Conservation (phyloP, 2,329 filamentous ascomycete species). For the Penicillium sp. region DNA sequence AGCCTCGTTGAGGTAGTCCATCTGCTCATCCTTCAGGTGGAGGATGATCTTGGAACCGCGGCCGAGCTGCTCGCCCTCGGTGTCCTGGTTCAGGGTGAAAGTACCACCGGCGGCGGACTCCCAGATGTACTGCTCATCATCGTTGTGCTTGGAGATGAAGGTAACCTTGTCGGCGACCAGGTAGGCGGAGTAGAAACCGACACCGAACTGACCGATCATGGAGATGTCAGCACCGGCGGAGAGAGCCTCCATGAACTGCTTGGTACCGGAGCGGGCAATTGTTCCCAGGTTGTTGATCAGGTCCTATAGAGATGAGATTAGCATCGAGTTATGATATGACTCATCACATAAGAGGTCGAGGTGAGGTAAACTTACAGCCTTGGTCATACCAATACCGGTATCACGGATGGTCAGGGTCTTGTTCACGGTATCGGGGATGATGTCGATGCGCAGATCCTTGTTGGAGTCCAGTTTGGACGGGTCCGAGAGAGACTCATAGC, state of each 20-base stretch:
- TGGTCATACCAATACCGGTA: conserved; percentile 99
- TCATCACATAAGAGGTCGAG: neutral
- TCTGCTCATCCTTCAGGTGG: conserved; percentile 99
- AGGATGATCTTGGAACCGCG: conserved; percentile 98
- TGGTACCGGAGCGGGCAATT: conserved; percentile 97
- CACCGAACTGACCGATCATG: conserved; percentile 99
- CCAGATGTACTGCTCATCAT: conserved; percentile 99
- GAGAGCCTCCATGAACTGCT: conserved; percentile 99
- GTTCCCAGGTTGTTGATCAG: conserved; percentile 99
- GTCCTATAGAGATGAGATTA: conserved; percentile 61
- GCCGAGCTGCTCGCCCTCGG: conserved; percentile 85
- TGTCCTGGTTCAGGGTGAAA: conserved; percentile 90
- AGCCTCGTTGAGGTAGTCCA: conserved; percentile 96
- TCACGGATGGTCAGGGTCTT: conserved; percentile 98
- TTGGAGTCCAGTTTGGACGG: conserved; percentile 94
- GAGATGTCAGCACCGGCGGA: conserved; percentile 98
- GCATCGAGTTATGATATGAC: conserved; percentile 2
- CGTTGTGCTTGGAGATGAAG: conserved; percentile 98
- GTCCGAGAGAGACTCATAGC: conserved; percentile 97
- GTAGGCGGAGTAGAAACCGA: conserved; percentile 99
- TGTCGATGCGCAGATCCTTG: conserved; percentile 99
- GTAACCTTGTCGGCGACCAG: conserved; percentile 96
- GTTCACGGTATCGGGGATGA: conserved; percentile 95
- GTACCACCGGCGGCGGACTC: conserved; percentile 97
- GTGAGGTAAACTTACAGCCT: conserved; percentile 74